These are phyloP conservation scores for Stygiomarasmius scandens DNA, from an alignment of 1,284 basidiomycete species.

Conservation along the genomic window DNA sequence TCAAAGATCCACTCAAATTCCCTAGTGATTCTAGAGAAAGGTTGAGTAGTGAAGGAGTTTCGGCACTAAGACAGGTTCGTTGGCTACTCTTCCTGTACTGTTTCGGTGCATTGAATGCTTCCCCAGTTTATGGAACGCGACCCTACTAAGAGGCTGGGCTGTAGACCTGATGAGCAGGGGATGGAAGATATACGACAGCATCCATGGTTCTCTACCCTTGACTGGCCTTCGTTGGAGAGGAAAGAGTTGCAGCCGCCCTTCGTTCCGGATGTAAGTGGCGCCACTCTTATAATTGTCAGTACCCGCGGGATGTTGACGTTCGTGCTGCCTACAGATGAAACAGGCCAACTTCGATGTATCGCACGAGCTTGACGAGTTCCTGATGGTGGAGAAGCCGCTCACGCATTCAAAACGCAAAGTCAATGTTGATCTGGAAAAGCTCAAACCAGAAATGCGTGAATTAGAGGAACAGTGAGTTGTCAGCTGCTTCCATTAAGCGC, in stretches of 20 bases:
- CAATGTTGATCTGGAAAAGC: constrained; percentile 80
- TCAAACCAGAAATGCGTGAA: constrained; percentile 89
- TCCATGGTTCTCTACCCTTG: constrained; percentile 82
- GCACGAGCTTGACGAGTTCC: constrained; percentile 94
- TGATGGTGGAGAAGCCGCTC: constrained; percentile 95
- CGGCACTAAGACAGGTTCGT: constrained; percentile 54
- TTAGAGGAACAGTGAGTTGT: constrained; percentile 87
- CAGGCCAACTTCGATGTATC: constrained; percentile 97
- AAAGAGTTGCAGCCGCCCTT: constrained; percentile 87
- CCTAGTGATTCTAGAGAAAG: constrained; percentile 55
- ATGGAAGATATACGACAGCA: constrained; percentile 79
- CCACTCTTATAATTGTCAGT: background rate
- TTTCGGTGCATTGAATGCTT: constrained; percentile 18
- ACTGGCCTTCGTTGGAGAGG: constrained; percentile 79
- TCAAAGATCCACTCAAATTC: constrained; percentile 67
- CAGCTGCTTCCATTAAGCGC: background rate
- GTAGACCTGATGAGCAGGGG: constrained; percentile 66
- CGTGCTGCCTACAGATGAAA: constrained; percentile 64
- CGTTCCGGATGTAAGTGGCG: constrained; percentile 79
- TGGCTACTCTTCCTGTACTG: constrained; percentile 1
- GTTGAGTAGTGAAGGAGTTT: constrained; percentile 46
- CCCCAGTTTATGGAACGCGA: constrained; percentile 85
- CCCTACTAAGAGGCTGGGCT: constrained; percentile 80
- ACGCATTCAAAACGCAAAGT: constrained; percentile 90
- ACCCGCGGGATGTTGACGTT: constrained; percentile 15